Evolutionary conservation across 495 filamentous ascomycete genomes (phyloP), one percentile per base, ranked within the genome.

Genomic region (Trichocladium uniseriatum): DNA sequence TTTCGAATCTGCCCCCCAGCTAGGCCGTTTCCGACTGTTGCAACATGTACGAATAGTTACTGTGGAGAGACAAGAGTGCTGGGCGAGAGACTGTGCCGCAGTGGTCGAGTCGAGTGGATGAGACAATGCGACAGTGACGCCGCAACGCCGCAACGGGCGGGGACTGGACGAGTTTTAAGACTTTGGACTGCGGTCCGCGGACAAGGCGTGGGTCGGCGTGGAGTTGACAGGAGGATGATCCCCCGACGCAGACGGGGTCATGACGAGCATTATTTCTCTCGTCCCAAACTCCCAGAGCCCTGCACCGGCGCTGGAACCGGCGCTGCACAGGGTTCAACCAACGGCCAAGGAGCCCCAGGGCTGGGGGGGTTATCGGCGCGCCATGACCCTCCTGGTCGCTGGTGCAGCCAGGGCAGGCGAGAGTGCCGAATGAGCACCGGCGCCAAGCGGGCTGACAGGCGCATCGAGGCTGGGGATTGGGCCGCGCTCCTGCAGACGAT

Each of bases 401-500:
- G 22, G n/a, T 31, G 45, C 41, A 10, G 35, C 47, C 37, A 51
- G 44, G 52, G n/a, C 36, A 22, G 37, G 36, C 4, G 24, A 27
- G 38, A 44, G 35, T 39, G 22, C 13, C 31, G 36, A 38, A 45
- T 44, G 35, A 16, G 27, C 4, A 8, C 8, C 8, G 24, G 24
- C 8, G 24, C 24, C 24, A 4, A 8, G 24, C 24, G 24, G 49
- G 59, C 57, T 50, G 51, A 45, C 49, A 36, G 21, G 27, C 55
- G 45, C 40, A 61, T 54, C 41, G 50, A 46, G 47, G 52, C 52
- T 51, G 38, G 52, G 54, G 61, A 63, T 66, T 62, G 62, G 63
- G 48, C 55, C 38, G 44, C 16, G 21, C 39, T 56, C 24, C 3
- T 27, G 24, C 24, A 8, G 24, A 27, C 24, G 57, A 60, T 60